Evolutionary conservation across 805 yeast genomes (phyloP).

Genomic region (Candida loeiensis): DNA sequence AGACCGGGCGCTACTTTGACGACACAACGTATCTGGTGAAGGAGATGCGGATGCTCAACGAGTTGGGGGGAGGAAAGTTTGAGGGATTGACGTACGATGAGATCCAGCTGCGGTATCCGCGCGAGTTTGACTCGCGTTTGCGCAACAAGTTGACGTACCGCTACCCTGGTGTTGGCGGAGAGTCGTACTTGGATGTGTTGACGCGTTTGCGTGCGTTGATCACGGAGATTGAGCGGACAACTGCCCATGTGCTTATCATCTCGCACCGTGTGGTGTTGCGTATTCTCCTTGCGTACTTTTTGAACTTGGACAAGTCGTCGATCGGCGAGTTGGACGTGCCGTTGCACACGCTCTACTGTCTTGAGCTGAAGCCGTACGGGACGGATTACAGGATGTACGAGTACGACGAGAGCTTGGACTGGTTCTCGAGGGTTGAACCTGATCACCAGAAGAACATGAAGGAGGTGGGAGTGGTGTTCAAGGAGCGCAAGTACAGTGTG

Average conservation of each 20-base stretch:
- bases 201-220: constrained; percentile 86
- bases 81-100: constrained; percentile 93
- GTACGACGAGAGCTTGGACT: constrained; percentile 71
- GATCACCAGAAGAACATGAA: constrained; percentile 58
- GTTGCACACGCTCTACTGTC: constrained; percentile 80
- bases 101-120: constrained; percentile 67
- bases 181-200: constrained; percentile 89
- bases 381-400: constrained; percentile 91
- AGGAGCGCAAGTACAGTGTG: constrained; percentile 67
- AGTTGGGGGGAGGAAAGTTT: constrained; percentile 86
- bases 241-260: constrained; percentile 77
- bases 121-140: constrained; percentile 74
- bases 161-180: constrained; percentile 98
- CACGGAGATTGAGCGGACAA: constrained; percentile 87
- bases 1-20: constrained; percentile 73
- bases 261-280: constrained; percentile 92
- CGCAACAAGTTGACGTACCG: constrained; percentile 78
- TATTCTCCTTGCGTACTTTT: constrained; percentile 80
- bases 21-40: constrained; percentile 73
- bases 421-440: constrained; percentile 66
- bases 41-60: constrained; percentile 91
- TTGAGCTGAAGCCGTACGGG: constrained; percentile 94
- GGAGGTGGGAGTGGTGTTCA: constrained; percentile 67
- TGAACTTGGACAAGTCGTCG: constrained; percentile 74
- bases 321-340: constrained; percentile 93